phyloP scores from a whole-genome alignment of 495 filamentous ascomycete genomes.

The Daldinia vernicosa region DNA sequence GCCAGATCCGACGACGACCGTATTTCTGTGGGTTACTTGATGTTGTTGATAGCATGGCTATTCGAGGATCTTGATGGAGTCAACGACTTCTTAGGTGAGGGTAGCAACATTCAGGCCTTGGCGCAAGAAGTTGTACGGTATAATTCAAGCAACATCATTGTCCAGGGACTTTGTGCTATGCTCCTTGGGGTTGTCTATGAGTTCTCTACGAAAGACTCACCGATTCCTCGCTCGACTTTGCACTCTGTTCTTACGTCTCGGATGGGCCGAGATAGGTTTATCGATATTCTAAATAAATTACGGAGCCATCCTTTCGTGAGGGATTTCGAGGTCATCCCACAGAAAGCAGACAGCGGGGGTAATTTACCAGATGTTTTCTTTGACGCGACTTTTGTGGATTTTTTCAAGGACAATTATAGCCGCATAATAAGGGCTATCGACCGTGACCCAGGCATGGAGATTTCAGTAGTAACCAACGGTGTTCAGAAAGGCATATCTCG shows the following conservation, averaged over 20 bases:
- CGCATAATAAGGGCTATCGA: constrained; percentile 87
- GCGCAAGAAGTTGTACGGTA: constrained; percentile 68
- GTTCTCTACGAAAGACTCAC: constrained; percentile 96
- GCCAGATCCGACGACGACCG: constrained; percentile 82
- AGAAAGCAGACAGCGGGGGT: constrained; percentile 65
- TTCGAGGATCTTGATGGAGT: constrained; percentile 92
- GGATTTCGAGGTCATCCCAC: constrained; percentile 88
- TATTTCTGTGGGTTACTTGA: constrained; percentile 84
- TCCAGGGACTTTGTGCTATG: constrained; percentile 83
- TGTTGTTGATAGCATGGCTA: constrained; percentile 91
- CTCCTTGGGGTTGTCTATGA: constrained; percentile 92
- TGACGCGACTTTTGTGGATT: constrained; percentile 87
- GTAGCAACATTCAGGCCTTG: constrained; percentile 87
- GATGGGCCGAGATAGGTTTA: constrained; percentile 87
- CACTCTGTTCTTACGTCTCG: constrained; percentile 81
- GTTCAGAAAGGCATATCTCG: constrained; percentile 84
- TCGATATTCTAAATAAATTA: constrained; percentile 82
- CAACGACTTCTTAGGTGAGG: constrained; percentile 94
- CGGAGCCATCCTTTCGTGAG: constrained; percentile 83
- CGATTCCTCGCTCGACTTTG: constrained; percentile 82
- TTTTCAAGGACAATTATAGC: constrained; percentile 94
- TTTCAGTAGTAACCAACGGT: constrained; percentile 78
- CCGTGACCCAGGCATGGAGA: constrained; percentile 86
- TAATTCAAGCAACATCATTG: constrained; percentile 69
- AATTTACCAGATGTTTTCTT: constrained; percentile 84